These are phyloP conservation scores for Yarrowia keelungensis DNA, from an alignment of 805 yeast genomes.

Conservation along the genomic window DNA sequence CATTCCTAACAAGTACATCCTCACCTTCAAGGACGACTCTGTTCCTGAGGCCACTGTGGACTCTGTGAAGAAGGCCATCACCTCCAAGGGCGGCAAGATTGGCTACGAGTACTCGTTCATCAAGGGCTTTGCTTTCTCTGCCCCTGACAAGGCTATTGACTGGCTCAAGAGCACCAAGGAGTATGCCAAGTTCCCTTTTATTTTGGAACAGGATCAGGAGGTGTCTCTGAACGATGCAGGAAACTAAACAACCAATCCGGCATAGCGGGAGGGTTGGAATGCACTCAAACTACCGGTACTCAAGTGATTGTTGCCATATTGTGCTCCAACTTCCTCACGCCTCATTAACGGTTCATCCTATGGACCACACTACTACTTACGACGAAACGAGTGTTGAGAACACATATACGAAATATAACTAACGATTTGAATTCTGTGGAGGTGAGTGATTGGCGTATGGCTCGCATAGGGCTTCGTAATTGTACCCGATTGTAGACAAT, in stretches of 20 bases:
- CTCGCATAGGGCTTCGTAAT: too few species aligned
- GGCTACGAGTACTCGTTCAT: slow-evolving; percentile 36
- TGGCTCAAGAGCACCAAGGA: slow-evolving; percentile 10
- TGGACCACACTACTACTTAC: not conserved
- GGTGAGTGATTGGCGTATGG: too few species aligned
- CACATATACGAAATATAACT: not conserved
- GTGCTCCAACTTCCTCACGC: not conserved
- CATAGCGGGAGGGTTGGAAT: too few species aligned
- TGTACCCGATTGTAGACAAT: too few species aligned
- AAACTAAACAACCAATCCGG: too few species aligned
- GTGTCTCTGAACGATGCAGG: slow-evolving; percentile 3
- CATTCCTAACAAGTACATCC: slow-evolving; percentile 34
- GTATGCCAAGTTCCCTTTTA: slow-evolving; percentile 19
- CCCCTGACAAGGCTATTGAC: slow-evolving; percentile 26
- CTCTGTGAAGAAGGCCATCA: slow-evolving; percentile 5
- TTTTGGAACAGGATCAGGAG: slow-evolving; percentile 32
- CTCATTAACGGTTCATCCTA: too few species aligned
- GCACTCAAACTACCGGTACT: too few species aligned
- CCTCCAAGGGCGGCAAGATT: slow-evolving; percentile 27
- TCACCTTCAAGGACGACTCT: slow-evolving; percentile 26
- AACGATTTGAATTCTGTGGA: not conserved
- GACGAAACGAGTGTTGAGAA: slow-evolving; percentile 7
- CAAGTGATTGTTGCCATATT: too few species aligned
- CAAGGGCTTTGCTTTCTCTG: slow-evolving; percentile 32
- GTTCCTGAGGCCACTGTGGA: slow-evolving; percentile 7